Conservation (phyloP, 495 filamentous ascomycete species). For the Hypoxylon lienhwacheense region DNA sequence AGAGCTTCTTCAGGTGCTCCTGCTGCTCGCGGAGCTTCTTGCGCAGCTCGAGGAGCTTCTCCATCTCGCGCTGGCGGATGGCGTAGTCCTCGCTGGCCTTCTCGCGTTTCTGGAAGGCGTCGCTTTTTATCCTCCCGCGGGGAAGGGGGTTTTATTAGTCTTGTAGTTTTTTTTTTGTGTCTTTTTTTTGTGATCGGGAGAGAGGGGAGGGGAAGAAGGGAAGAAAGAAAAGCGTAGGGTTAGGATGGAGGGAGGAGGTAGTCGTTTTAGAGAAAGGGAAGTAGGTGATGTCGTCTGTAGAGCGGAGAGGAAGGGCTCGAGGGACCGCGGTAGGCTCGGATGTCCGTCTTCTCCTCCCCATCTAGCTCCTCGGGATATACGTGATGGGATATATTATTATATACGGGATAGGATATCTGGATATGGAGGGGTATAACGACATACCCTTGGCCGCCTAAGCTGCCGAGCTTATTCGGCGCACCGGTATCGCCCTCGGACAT, state of each 20-base stretch:
- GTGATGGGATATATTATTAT: no score
- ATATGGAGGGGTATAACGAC: slow-evolving; percentile 28
- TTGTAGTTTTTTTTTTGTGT: slow-evolving; percentile 1
- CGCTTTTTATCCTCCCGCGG: slow-evolving; percentile 55
- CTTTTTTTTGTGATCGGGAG: not conserved
- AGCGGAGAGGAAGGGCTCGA: no score
- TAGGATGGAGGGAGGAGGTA: no score
- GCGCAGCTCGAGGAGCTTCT: slow-evolving; percentile 76
- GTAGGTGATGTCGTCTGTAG: no score
- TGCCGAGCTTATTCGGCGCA: slow-evolving; percentile 52
- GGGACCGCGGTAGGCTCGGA: no score
- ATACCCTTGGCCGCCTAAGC: slow-evolving; percentile 47
- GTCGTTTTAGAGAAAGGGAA: no score
- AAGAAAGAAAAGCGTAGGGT: no score
- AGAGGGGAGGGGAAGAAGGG: no score
- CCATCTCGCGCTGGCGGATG: slow-evolving; percentile 80
- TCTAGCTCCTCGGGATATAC: not conserved
- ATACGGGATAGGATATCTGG: no score
- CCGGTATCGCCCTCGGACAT: slow-evolving; percentile 73
- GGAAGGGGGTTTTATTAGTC: slow-evolving; percentile 16
- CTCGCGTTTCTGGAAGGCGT: slow-evolving; percentile 90
- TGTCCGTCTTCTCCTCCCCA: not conserved
- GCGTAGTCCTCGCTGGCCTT: slow-evolving; percentile 80
- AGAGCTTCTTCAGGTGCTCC: slow-evolving; percentile 77
- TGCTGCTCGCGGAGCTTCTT: slow-evolving; percentile 79